Evolutionary conservation across 257 asterid species (phyloP).

Genomic region (Orobanche coerulescens): DNA sequence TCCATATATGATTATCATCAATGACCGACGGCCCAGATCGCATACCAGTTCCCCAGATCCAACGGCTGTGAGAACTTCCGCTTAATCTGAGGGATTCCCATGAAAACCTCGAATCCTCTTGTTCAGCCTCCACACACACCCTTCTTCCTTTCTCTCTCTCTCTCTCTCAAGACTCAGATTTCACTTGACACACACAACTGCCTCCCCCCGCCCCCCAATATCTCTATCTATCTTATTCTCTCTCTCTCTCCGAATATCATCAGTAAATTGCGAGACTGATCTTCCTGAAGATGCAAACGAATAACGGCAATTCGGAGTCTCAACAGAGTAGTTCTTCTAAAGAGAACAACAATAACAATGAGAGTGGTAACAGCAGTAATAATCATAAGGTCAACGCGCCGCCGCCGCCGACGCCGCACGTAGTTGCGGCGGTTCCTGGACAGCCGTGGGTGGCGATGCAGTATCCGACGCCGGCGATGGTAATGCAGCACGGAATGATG

Average conservation of each 20-base stretch:
- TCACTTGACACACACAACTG: constrained; percentile 28
- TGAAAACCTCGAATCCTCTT: constrained; percentile 44
- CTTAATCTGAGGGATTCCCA: constrained; percentile 51
- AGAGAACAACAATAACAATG: constrained; percentile 21
- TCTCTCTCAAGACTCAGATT: constrained; percentile 27
- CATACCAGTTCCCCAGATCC: constrained; percentile 17
- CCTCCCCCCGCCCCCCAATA: background rate
- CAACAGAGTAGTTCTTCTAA: constrained; percentile 18
- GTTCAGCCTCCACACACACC: constrained; percentile 44
- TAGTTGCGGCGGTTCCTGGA: constrained; percentile 27
- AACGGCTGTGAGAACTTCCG: constrained; percentile 29
- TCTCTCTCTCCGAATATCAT: background rate
- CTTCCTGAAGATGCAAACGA: constrained; percentile 38
- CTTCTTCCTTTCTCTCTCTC: background rate
- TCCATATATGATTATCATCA: background rate
- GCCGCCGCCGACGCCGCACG: constrained; percentile 28
- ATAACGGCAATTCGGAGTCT: constrained; percentile 38
- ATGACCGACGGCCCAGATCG: constrained; percentile 26
- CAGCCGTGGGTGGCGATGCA: constrained; percentile 79
- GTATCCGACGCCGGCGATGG: constrained; percentile 73
- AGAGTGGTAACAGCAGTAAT: background rate
- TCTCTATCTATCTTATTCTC: background rate
- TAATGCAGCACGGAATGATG: constrained; percentile 81
- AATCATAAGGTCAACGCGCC: constrained; percentile 17
- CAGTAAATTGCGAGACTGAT: background rate